Base-by-base conservation (phyloP, 495 filamentous ascomycete species). In the Aspergillus carlsbadensis region DNA sequence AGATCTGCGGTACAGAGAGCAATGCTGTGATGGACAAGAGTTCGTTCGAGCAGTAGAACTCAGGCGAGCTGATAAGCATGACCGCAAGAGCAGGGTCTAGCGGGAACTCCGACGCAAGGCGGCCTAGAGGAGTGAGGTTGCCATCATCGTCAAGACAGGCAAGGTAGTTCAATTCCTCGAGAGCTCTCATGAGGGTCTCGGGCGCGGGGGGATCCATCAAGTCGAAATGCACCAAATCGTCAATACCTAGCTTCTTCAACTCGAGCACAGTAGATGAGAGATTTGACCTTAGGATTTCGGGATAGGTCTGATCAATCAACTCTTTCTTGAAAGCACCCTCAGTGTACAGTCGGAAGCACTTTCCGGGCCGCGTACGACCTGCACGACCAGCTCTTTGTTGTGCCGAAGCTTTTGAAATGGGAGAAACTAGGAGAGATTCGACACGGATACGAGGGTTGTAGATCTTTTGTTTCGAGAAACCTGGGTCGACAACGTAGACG, bases 401-500 rank as follows among this genome's bases (percentile, higher is more conserved):
- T 0, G 95, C 95, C n/a, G 94, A 98, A 11, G 95, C 95, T 73
- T 96, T 96, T 31, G 93, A 97, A 51, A 98, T 98, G 5, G 95
- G 89, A 11, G 95, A 96, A 5, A 99, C 92, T 5, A 99, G 77
- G 2, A 99, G 78, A 0, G 95, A 98, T 70, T 99, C 95, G 37
- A 98, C 92, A 66, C 95, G 88, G 53, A 96, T 90, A 50, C 95
- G 86, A 21, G 95, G 93, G 66, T 98, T 96, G 81, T 98, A 99
- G 59, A 99, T 92, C 74, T 99, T 99, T 69, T 99, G 95, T 79
- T 99, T 99, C 70, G 90, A 96, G 76, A 99, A 99, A 18, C 95
- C 95, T 6, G 95, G 94, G 67, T 99, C 95, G 8, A 99, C 92
- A 15, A 99, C 95, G 60, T 96, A 99, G 21, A 99, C 95, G 56